These are phyloP conservation scores for Spizellomyces punctatus DNA, from an alignment of 192 early-diverging fungal genomes.

Conservation along the genomic window DNA sequence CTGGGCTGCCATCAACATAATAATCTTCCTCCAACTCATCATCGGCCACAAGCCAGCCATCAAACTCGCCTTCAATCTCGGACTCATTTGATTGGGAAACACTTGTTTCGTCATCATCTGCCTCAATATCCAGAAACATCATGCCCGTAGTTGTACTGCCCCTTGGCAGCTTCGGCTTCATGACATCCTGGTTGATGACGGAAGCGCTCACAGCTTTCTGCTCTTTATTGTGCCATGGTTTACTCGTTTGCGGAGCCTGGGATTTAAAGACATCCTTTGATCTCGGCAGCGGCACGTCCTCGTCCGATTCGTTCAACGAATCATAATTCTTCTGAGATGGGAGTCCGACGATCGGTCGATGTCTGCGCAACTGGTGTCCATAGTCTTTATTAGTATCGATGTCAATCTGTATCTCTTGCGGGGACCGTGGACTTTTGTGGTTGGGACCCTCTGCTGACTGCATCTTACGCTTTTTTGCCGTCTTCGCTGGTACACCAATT, in stretches of 20 bases:
- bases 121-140: conserved; percentile 23
- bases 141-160: neutral
- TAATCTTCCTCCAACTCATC: neutral
- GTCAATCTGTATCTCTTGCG: too few species aligned
- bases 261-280: conserved; percentile 4
- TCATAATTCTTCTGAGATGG: neutral
- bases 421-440: too few species aligned
- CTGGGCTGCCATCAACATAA: too few species aligned
- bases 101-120: neutral
- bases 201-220: neutral
- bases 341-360: too few species aligned
- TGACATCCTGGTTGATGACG: neutral
- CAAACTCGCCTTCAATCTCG: conserved; percentile 31
- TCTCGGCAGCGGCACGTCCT: neutral
- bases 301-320: neutral
- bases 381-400: too few species aligned
- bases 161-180: neutral
- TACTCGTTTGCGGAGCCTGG: neutral
- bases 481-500: conserved; percentile 27
- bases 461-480: conserved; percentile 15
- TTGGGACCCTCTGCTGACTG: neutral
- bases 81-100: neutral
- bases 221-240: neutral
- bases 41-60: conserved; percentile 31
- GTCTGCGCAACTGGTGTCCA: too few species aligned